Percentiles rank a stretch among this genome's conserved stretches.
Evolutionary conservation across 2,329 filamentous ascomycete species (phyloP).

Genomic region (Aspergillus sp.): DNA sequence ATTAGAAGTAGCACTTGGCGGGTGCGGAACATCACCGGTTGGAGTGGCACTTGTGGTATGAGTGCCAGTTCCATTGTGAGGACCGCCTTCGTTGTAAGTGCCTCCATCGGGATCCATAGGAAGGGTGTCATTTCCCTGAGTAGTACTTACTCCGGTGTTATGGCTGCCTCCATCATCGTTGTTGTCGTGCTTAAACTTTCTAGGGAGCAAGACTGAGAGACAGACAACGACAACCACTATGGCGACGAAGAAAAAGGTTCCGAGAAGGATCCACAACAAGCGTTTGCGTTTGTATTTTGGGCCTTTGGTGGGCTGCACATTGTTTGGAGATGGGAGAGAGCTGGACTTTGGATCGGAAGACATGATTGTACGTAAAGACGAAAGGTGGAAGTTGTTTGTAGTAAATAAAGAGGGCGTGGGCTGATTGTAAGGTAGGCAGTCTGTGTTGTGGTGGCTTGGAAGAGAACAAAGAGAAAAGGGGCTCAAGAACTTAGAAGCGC

Average conservation of each 20-base stretch:
- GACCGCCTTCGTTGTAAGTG: background rate
- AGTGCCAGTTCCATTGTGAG: background rate
- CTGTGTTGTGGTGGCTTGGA: background rate
- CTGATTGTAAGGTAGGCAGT: too few species aligned
- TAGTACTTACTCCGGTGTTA: background rate
- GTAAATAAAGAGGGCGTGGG: too few species aligned
- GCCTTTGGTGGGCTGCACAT: background rate
- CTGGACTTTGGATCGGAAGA: background rate
- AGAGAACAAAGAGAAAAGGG: background rate
- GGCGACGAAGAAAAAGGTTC: background rate
- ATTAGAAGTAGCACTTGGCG: too few species aligned
- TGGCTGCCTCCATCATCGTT: background rate
- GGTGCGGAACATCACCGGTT: too few species aligned
- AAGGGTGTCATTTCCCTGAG: background rate
- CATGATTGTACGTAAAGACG: background rate
- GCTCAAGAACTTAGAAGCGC: background rate
- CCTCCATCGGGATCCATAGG: too few species aligned
- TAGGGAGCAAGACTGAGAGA: background rate
- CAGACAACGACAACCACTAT: background rate
- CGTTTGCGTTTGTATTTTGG: background rate
- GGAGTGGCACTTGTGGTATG: background rate
- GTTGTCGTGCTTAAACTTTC: background rate
- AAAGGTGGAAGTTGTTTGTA: background rate
- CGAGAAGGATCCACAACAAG: background rate
- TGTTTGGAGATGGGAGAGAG: background rate